Base-by-base conservation (phyloP, 192 early-diverging fungal genomes). In the Coemansia sp. region DNA sequence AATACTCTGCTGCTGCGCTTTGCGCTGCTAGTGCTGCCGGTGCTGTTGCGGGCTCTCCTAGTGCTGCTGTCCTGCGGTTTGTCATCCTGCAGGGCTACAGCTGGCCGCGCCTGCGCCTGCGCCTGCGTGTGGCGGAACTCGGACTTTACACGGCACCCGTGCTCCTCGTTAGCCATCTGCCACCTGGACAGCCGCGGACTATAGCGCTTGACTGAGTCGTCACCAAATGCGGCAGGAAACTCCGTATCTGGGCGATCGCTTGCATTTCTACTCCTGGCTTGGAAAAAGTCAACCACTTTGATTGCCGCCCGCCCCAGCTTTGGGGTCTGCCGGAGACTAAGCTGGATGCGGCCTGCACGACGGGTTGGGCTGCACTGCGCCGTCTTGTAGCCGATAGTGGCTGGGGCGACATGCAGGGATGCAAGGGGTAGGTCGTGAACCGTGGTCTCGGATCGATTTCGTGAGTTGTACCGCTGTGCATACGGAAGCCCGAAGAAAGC, bases 401-500 rank as follows among this genome's bases (percentile, higher is more conserved):
- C 58, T 39, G 58, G 37, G 18, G 37, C 35, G 37, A 39, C 9
- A 9, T 39, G 18, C 58, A 59, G 16, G 11, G 58, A 18, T 39
- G 58, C 58, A 15, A 34, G 34, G n/a, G 58, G 58, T 20, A 13
- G 58, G 8, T 59, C 58, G 37, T 38, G 35, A 10, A 22, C 32
- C n/a, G 34, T 39, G 37, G 34, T 39, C 37, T 35, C 37, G 2
- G 58, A 24, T 18, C 37, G 34, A 18, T 24, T 35, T 22, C 8
- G 32, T 13, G 58, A n/a, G n/a, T 13, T 38, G 44, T 55, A 78
- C 15, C 70, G 61, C 53, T 69, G 75, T 3, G 70, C 70, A 35
- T 78, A 78, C 3, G 75, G 69, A 34, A 78, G 45, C 20, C 75
- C 75, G 38, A 72, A 73, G 32, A 41, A 69, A 3, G 75, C 75